Evolutionary conservation across 345 rosid genomes (phyloP).

Genomic region (Noccaea bulbosa): DNA sequence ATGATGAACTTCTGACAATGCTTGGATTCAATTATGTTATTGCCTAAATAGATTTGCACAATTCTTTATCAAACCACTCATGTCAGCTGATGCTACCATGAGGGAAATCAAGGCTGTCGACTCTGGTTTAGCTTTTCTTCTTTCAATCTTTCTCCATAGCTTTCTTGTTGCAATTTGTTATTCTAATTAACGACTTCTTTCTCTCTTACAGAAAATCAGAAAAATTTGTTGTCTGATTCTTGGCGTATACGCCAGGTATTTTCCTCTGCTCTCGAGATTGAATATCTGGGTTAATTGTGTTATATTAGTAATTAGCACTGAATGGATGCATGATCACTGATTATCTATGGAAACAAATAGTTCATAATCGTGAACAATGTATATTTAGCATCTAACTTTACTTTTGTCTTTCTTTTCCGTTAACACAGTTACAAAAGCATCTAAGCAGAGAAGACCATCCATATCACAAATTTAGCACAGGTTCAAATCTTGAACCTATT

Average conservation of each 20-base stretch:
- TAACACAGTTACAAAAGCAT: slow-evolving; percentile 75
- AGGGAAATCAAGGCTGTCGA: slow-evolving; percentile 93
- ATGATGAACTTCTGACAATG: not conserved
- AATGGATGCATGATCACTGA: not conserved
- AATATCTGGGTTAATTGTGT: not conserved
- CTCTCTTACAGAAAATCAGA: slow-evolving; percentile 70
- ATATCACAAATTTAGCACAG: slow-evolving; percentile 83
- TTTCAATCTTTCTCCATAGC: not conserved
- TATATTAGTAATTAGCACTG: slow-evolving; percentile 7
- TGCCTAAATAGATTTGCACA: slow-evolving; percentile 66
- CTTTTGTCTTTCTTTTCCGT: not conserved
- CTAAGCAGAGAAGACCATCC: slow-evolving; percentile 72
- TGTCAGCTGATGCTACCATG: slow-evolving; percentile 86
- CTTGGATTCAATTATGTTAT: slow-evolving; percentile 13
- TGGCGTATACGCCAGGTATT: slow-evolving; percentile 82
- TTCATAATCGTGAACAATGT: too few relatives aligned
- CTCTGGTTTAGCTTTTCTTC: slow-evolving; percentile 61
- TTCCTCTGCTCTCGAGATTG: slow-evolving; percentile 8
- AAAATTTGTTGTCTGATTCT: slow-evolving; percentile 70
- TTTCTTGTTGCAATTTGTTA: not conserved
- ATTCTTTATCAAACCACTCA: slow-evolving; percentile 84
- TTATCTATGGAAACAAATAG: not conserved
- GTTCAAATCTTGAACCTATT: slow-evolving; percentile 44
- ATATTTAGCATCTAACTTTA: not conserved
- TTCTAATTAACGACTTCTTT: slow-evolving; percentile 10